Percentiles rank a stretch among this genome's conserved stretches.
These are phyloP conservation scores for Picea glauca DNA, from an alignment of 75 land plant genomes.

Conservation along the genomic window DNA sequence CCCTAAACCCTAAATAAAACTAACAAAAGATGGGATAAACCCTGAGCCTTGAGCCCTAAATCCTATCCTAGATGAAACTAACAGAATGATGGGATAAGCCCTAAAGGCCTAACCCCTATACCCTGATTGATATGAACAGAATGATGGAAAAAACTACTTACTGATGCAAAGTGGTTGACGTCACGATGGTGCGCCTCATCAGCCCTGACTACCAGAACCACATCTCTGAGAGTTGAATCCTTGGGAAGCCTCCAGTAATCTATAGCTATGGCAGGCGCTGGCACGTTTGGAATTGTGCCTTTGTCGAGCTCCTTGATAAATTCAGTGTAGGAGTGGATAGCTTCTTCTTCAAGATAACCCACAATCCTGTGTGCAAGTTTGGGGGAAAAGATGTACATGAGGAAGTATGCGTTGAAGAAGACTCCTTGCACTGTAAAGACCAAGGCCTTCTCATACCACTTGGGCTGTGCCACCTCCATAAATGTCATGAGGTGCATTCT, in stretches of 20 bases:
- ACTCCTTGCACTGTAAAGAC: constrained; percentile 68
- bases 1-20: too few relatives aligned
- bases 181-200: constrained; percentile 90
- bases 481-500: constrained; percentile 88
- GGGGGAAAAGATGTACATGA: constrained; percentile 56
- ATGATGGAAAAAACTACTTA: constrained; percentile 20
- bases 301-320: constrained; percentile 57
- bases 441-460: constrained; percentile 65
- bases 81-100: too few relatives aligned
- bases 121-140: too few relatives aligned
- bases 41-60: too few relatives aligned
- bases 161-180: constrained; percentile 84
- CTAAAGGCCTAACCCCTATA: too few relatives aligned
- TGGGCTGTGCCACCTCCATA: constrained; percentile 75
- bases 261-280: constrained; percentile 78
- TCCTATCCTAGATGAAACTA: too few relatives aligned
- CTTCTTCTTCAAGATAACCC: constrained; percentile 84
- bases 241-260: constrained; percentile 81
- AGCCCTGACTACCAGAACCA: constrained; percentile 61
- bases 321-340: constrained; percentile 68
- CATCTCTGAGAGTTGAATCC: constrained; percentile 60
- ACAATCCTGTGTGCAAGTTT: constrained; percentile 66
- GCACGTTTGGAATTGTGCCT: constrained; percentile 55
- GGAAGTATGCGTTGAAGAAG: constrained; percentile 72
- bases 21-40: too few relatives aligned